phyloP scores from a whole-genome alignment of 108 stramenopile genomes.

The Nannochloropsis oceanica region DNA sequence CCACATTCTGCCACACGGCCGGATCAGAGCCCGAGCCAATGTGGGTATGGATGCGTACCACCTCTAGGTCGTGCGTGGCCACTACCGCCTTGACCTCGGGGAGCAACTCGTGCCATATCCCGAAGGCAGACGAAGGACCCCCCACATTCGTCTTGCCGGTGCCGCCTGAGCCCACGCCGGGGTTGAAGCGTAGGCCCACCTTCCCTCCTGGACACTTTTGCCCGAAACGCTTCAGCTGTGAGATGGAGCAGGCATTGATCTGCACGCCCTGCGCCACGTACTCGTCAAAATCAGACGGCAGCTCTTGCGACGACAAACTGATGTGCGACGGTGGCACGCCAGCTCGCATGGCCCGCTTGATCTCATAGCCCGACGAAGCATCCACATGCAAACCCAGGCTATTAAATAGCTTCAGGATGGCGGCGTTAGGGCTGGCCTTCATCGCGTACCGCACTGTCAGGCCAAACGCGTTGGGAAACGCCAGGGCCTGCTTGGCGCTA shows the following conservation, averaged over 20 bases:
- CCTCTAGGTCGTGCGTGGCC: slow-evolving; percentile 63
- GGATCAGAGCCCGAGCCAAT: slow-evolving; percentile 96
- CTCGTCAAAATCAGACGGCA: slow-evolving; percentile 62
- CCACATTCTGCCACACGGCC: slow-evolving; percentile 81
- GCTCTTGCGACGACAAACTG: slow-evolving; percentile 72
- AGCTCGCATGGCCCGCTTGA: slow-evolving; percentile 65
- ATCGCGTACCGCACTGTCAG: slow-evolving; percentile 92
- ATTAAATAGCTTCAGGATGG: slow-evolving; percentile 71
- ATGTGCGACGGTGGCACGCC: slow-evolving; percentile 72
- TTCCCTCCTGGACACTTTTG: slow-evolving; percentile 57
- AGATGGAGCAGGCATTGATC: slow-evolving; percentile 58
- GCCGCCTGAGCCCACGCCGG: slow-evolving; percentile 90
- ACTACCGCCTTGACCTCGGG: slow-evolving; percentile 67
- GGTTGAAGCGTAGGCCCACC: slow-evolving; percentile 87
- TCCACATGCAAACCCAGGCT: slow-evolving; percentile 80
- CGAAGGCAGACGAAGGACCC: slow-evolving; percentile 83
- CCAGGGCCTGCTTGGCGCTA: slow-evolving; percentile 64
- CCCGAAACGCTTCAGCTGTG: slow-evolving; percentile 73
- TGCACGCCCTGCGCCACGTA: slow-evolving; percentile 16
- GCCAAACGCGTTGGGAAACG: slow-evolving; percentile 88
- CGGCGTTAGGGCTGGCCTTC: slow-evolving; percentile 86
- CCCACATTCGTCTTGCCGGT: slow-evolving; percentile 97
- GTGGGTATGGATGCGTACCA: slow-evolving; percentile 92
- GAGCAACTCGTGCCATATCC: slow-evolving; percentile 71
- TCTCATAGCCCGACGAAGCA: slow-evolving; percentile 79